Evolutionary conservation across 441 rosid genomes (phyloP).

Genomic region (Gossypium schwendimanii): DNA sequence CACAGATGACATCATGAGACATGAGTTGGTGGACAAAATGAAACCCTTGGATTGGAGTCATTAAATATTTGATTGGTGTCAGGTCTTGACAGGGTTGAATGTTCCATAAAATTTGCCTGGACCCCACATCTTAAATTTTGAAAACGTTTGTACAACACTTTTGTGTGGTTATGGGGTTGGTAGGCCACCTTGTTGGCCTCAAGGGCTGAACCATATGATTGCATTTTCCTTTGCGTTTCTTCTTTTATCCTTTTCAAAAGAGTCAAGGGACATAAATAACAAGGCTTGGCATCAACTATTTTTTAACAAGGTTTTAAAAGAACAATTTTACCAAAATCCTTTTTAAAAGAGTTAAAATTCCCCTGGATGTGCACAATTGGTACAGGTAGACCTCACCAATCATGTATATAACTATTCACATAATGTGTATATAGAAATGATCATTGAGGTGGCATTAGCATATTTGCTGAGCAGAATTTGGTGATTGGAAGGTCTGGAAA

Average conservation of each 20-base stretch:
- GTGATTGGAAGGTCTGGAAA: background rate
- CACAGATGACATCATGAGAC: background rate
- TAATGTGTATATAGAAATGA: background rate
- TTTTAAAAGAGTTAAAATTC: background rate
- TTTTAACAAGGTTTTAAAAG: background rate
- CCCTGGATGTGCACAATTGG: background rate
- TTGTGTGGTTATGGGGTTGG: slow-evolving; percentile 1
- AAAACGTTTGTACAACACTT: background rate
- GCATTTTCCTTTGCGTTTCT: background rate
- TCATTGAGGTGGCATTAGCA: slow-evolving; percentile 1
- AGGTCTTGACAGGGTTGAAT: background rate
- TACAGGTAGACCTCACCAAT: slow-evolving; percentile 1
- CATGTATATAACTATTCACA: background rate
- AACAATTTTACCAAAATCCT: background rate
- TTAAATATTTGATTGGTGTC: background rate
- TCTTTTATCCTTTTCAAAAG: background rate
- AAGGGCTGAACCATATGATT: background rate
- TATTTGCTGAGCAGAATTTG: background rate
- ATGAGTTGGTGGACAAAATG: background rate
- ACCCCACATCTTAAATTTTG: background rate
- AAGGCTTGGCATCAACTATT: background rate
- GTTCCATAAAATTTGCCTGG: background rate
- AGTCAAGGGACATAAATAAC: no score
- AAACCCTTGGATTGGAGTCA: background rate
- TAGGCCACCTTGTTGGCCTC: background rate